Conservation (phyloP, 768 basidiomycete genomes). For the Boletus reticulatus region DNA sequence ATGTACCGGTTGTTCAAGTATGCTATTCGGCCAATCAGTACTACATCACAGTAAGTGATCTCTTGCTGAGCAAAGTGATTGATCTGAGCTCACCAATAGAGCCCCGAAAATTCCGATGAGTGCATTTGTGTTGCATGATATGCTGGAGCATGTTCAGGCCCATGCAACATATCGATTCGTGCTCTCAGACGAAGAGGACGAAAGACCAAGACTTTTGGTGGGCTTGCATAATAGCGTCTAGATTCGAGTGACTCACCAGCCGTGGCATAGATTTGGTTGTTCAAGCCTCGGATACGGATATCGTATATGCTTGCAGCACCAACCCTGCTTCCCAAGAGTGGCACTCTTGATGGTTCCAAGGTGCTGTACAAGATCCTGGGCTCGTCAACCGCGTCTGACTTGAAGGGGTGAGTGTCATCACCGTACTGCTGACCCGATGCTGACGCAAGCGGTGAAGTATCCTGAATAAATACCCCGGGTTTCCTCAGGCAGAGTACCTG, state of each 20-base stretch:
- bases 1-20: conserved; percentile 82
- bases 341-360: conserved; percentile 70
- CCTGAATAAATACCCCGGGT: conserved; percentile 71
- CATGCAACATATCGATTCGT: conserved; percentile 94
- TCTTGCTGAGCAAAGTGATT: not conserved
- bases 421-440: not conserved
- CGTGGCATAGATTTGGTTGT: conserved; percentile 77
- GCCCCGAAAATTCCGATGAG: conserved; percentile 58
- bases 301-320: conserved; percentile 62
- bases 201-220: conserved; percentile 75
- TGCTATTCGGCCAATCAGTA: conserved; percentile 70
- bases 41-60: conserved; percentile 55
- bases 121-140: conserved; percentile 88
- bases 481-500: conserved; percentile 86
- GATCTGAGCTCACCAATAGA: conserved; percentile 21
- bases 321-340: conserved; percentile 58
- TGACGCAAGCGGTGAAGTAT: conserved; percentile 37
- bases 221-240: conserved; percentile 18
- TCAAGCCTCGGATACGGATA: conserved; percentile 84
- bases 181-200: conserved; percentile 83
- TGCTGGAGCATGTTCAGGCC: conserved; percentile 87
- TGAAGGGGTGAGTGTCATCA: conserved; percentile 18
- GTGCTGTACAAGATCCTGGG: conserved; percentile 81
- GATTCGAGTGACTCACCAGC: not conserved
- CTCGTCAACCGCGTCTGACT: conserved; percentile 45